Conservation (phyloP, 2,329 filamentous ascomycete genomes). For the Hypoxylon sp. region DNA sequence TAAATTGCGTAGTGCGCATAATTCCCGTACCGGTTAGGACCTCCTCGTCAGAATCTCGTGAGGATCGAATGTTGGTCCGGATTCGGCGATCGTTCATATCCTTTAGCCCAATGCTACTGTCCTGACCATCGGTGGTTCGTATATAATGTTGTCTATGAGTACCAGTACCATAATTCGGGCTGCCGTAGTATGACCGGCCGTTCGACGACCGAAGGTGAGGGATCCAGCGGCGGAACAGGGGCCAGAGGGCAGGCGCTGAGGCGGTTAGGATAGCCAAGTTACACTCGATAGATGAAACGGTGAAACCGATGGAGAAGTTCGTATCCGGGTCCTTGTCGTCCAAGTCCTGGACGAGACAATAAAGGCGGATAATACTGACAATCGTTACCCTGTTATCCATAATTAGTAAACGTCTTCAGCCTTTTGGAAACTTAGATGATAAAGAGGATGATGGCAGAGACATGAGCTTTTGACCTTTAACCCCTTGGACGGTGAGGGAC, state of each 20-base stretch:
- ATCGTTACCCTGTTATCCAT: constrained; percentile 44
- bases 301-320: constrained; percentile 50
- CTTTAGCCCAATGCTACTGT: constrained; percentile 31
- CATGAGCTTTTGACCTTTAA: no score
- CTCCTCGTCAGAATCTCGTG: constrained; percentile 38
- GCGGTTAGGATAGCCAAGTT: constrained; percentile 56
- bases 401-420: constrained; percentile 6
- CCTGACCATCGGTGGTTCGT: constrained; percentile 30
- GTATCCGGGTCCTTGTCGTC: constrained; percentile 42
- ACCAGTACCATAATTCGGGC: constrained; percentile 33
- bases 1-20: constrained; percentile 36
- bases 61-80: constrained; percentile 31
- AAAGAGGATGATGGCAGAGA: neutral
- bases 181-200: constrained; percentile 40
- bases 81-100: constrained; percentile 24
- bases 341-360: constrained; percentile 44
- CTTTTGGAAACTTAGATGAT: neutral
- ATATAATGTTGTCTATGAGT: constrained; percentile 36
- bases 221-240: constrained; percentile 50
- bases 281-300: constrained; percentile 51
- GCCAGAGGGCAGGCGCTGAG: constrained; percentile 54
- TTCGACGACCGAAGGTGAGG: constrained; percentile 44
- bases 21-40: constrained; percentile 41
- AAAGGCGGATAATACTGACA: constrained; percentile 47
- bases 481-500: no score